Base-by-base conservation (phyloP, 306 rosid species). In the Vigna trinervia region DNA sequence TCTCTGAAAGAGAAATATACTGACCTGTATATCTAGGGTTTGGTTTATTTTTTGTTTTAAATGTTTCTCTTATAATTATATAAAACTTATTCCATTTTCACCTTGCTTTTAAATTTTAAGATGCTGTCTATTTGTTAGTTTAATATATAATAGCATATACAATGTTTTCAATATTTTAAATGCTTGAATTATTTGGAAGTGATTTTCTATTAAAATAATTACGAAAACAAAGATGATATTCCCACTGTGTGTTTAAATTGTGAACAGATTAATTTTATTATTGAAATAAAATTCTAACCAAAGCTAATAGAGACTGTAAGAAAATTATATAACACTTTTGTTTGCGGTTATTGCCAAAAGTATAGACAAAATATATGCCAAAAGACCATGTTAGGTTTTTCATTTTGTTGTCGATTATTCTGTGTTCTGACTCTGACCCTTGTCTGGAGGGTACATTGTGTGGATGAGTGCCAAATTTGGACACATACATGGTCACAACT, bases 381-480 rank as follows among this genome's bases (percentile, higher is more conserved):
- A 19, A 41, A 65, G n/a, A 41, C 32, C 50, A 20, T 38, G 50
- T 59, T n/a, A 46, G 74, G 62, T 3, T 78, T 79, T 59, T 75
- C 46, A 48, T 58, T 43, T 65, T 76, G 69, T 76, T 53, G 62
- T 57, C 51, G 30, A 26, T 46, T 80, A 53, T 80, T 73, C 62
- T 65, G 70, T 48, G 87, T 73, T 70, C 77, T 72, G 83, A 85
- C 77, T 60, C 74, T 69, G 83, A 84, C 83, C 78, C 73, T 75
- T 81, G 59, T 82, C 15, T 64, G 59, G 61, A 69, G 77, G 80
- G 50, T 47, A 23, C 23, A 5, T 12, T 41, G 15, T 19, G 67
- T 73, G 39, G 14, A 39, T 28, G 47, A 82, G 62, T 19, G 76
- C 73, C 58, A 17, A 46, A 81, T 46, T 56, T 80, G 86, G 84